Base-by-base conservation (phyloP, 148 eudicot species). In the Simmondsia chinensis region DNA sequence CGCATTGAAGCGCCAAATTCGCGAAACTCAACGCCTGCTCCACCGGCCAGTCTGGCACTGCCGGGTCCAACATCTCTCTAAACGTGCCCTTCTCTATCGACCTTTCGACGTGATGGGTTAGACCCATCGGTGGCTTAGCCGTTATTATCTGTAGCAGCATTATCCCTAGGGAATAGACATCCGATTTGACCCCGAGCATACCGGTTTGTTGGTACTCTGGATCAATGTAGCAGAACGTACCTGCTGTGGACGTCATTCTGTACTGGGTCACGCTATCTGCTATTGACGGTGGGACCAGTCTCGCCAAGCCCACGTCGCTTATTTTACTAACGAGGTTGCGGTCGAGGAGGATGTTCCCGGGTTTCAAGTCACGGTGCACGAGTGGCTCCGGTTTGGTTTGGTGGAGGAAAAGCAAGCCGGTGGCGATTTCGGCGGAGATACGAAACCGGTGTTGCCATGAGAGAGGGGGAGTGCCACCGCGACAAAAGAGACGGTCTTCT, bases 121-220 rank as follows among this genome's bases (percentile, higher is more conserved):
- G 63, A 3, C 97, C 97, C 97, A 84, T 89, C 4, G 97, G 93
- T 6, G 87, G 71, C 52, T 65, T 78, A 2, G 56, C 80, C 2
- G 97, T 84, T 12, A 84, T 33, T 17, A 89, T 41, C 70, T 89
- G 97, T 20, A 89, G 53, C n/a, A 75, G 57, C 66, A 89, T 78
- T 54, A 89, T 68, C 10, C 97, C 95, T 1, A 89, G 58, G 1
- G 97, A 84, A 43, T 89, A 89, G 4, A 89, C 73, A 32, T 89
- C 95, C 0, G 97, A 89, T 61, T 85, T 89, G 4, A 85, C 73
- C 9, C 95, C 86, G 6, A 85, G 79, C 77, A 82, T 75, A 15
- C 96, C 97, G 9, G 97, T 84, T 48, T 85, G 97, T 48, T 89
- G 97, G 42, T 89, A 89, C 52, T 89, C 97, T 0, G 97, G 97